Conservation (phyloP, 2,329 filamentous ascomycete species). For the Sporothrix brunneoviolacea region DNA sequence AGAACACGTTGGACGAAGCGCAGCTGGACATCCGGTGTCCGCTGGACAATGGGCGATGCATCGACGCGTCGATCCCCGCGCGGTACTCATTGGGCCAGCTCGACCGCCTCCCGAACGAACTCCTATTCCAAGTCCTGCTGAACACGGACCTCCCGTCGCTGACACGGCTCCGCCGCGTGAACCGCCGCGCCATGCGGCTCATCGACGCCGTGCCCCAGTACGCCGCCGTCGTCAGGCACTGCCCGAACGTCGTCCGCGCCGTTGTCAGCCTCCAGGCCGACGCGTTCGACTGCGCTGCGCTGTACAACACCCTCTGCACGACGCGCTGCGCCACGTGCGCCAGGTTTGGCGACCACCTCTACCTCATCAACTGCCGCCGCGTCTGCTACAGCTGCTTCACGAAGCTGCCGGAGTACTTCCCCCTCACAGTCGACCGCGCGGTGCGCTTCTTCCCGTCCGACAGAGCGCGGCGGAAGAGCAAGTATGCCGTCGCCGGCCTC, state of each 20-base stretch:
- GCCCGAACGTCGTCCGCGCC: conserved; percentile 1
- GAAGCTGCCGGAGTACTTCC: conserved; percentile 16
- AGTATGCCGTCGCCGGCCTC: no score
- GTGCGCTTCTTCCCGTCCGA: neutral
- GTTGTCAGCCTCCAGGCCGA: conserved; percentile 3
- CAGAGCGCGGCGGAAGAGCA: neutral
- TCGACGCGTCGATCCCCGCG: no score
- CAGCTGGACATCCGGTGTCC: no score
- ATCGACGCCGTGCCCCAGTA: conserved; percentile 8
- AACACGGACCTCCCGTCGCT: conserved; percentile 28
- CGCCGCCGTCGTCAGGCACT: no score
- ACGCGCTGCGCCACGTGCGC: conserved; percentile 2
- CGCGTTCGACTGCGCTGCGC: neutral
- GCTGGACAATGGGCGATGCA: no score
- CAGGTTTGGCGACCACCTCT: conserved; percentile 7
- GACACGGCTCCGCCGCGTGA: conserved; percentile 28
- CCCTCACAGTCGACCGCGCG: conserved; percentile 27
- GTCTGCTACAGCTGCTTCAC: conserved; percentile 8
- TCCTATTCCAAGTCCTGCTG: conserved; percentile 24
- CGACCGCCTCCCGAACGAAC: conserved; percentile 25
- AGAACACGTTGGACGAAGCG: no score
- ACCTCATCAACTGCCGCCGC: conserved; percentile 6
- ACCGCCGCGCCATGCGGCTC: conserved; percentile 5
- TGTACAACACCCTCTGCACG: neutral
- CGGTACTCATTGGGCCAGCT: no score